phyloP scores from a whole-genome alignment of 176 grass and related monocot species.

The Puccinellia tenuiflora region DNA sequence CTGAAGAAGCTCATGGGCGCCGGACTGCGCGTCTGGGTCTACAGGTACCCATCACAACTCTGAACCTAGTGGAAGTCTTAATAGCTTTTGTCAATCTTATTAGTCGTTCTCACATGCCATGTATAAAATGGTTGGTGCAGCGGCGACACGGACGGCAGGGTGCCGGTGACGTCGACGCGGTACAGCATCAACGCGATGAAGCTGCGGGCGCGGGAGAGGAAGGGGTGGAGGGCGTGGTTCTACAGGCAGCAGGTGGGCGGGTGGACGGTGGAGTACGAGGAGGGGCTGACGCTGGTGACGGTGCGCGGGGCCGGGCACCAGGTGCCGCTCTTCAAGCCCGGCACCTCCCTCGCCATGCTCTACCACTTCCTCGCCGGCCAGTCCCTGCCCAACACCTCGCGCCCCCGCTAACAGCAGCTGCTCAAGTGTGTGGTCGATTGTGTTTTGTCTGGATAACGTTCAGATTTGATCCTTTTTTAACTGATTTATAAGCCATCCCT shows the following conservation, averaged over 20 bases:
- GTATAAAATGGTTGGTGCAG: slow-evolving; percentile 6
- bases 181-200: slow-evolving; percentile 83
- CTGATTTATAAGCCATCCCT: neutral
- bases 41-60: slow-evolving; percentile 39
- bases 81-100: no score
- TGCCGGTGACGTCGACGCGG: slow-evolving; percentile 85
- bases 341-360: slow-evolving; percentile 52
- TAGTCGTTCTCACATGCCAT: neutral
- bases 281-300: slow-evolving; percentile 68
- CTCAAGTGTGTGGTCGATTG: no score
- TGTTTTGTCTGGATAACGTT: neutral
- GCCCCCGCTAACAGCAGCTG: neutral
- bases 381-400: slow-evolving; percentile 30
- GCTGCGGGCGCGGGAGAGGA: slow-evolving; percentile 33
- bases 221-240: slow-evolving; percentile 74
- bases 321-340: slow-evolving; percentile 79
- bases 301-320: slow-evolving; percentile 92
- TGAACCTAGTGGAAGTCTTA: no score
- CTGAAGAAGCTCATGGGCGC: slow-evolving; percentile 85
- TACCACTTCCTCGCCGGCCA: slow-evolving; percentile 68
- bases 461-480: neutral
- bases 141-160: slow-evolving; percentile 87
- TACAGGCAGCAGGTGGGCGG: slow-evolving; percentile 71
- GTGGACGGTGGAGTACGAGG: slow-evolving; percentile 85
- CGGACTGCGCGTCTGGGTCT: slow-evolving; percentile 79